Evolutionary conservation across 2,329 filamentous ascomycete genomes (phyloP).

Genomic region (Chlorencoelia australis): DNA sequence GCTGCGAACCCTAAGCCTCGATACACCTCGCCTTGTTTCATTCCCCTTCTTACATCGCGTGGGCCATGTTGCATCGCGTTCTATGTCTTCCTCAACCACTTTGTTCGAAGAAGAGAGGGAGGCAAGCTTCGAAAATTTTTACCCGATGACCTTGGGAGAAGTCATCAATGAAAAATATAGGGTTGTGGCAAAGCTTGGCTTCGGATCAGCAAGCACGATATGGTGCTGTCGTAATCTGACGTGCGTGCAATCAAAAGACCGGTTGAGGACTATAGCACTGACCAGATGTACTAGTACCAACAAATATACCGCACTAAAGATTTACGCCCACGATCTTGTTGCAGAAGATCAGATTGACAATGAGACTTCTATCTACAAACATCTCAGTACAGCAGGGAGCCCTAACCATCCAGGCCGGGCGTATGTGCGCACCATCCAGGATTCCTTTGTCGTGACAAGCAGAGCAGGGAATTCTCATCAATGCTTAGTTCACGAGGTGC

Average conservation of each 20-base stretch:
- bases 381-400: constrained; percentile 14
- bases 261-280: constrained; percentile 11
- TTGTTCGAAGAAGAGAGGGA: constrained; percentile 19
- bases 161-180: constrained; percentile 27
- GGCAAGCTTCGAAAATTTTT: constrained; percentile 19
- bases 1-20: constrained; percentile 14
- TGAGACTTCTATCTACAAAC: constrained; percentile 18
- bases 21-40: constrained; percentile 15
- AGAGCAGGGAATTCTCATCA: constrained; percentile 15
- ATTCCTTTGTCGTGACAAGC: constrained; percentile 17
- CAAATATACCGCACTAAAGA: constrained; percentile 18
- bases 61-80: constrained; percentile 12
- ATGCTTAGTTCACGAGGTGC: constrained; percentile 19
- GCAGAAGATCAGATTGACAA: constrained; percentile 19
- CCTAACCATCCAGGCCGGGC: constrained; percentile 15
- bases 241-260: constrained; percentile 12
- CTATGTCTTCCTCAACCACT: constrained; percentile 13
- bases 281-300: constrained; percentile 18
- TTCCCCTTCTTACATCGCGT: constrained; percentile 13
- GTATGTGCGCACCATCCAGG: constrained; percentile 15
- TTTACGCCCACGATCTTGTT: constrained; percentile 17
- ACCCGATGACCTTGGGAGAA: constrained; percentile 18
- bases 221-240: constrained; percentile 34
- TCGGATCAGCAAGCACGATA: constrained; percentile 34
- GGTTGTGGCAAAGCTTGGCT: constrained; percentile 34